Evolutionary conservation across 176 grass and related monocot genomes (phyloP).

Genomic region (Rhynchospora pubera): DNA sequence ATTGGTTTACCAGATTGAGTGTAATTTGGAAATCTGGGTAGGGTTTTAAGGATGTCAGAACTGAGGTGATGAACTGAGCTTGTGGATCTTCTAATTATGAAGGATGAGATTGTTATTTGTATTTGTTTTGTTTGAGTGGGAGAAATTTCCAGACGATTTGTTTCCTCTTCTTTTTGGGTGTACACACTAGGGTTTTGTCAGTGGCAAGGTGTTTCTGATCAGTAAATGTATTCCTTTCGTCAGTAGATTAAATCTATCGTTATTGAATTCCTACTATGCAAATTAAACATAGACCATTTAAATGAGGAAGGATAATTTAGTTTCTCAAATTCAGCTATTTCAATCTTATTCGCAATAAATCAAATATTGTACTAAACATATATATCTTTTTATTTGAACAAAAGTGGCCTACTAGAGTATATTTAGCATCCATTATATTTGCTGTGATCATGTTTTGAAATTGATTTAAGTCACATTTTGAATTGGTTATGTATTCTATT

Average conservation of each 20-base stretch:
- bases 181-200: background rate
- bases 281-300: background rate
- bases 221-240: background rate
- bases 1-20: background rate
- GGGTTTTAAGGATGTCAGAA: background rate
- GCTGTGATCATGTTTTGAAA: background rate
- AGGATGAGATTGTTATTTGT: background rate
- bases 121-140: background rate
- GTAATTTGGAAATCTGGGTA: background rate
- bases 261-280: background rate
- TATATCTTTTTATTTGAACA: background rate
- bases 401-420: background rate
- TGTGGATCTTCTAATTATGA: background rate
- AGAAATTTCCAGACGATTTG: background rate
- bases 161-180: background rate
- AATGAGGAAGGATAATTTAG: background rate
- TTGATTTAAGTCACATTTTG: background rate
- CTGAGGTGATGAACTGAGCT: background rate
- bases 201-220: background rate
- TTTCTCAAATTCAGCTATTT: background rate
- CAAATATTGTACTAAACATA: background rate
- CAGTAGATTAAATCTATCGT: background rate
- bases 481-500: slow-evolving; percentile 2
- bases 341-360: background rate
- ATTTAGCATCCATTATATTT: background rate